Evolutionary conservation across 108 stramenopile genomes (phyloP).

Genomic region (Fragilariopsis cylindrus): DNA sequence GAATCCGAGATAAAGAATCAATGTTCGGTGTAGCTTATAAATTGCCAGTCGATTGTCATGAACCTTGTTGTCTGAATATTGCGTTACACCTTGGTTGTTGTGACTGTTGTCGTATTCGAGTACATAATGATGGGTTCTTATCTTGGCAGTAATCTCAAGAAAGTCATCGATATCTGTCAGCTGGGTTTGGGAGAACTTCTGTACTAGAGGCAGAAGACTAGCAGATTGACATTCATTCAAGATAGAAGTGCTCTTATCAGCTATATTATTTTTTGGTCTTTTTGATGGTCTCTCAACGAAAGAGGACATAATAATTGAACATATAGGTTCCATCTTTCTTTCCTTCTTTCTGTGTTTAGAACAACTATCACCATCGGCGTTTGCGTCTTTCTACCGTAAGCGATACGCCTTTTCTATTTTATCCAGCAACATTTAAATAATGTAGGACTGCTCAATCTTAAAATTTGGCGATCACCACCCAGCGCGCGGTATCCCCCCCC

Average conservation of each 20-base stretch:
- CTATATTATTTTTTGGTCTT: background rate
- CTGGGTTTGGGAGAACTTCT: background rate
- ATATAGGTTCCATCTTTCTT: background rate
- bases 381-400: too few species aligned
- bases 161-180: background rate
- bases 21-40: background rate
- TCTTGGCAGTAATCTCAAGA: slow-evolving; percentile 5
- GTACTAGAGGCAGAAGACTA: background rate
- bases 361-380: too few species aligned
- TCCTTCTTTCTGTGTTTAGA: too few species aligned
- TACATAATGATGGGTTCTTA: background rate
- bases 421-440: too few species aligned
- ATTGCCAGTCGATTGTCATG: background rate
- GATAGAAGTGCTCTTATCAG: background rate
- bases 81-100: too few species aligned
- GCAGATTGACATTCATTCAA: background rate
- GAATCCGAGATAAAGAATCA: slow-evolving; percentile 7
- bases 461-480: too few species aligned
- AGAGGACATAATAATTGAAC: background rate
- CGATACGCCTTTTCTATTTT: too few species aligned
- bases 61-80: background rate
- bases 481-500: too few species aligned
- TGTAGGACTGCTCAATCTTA: too few species aligned
- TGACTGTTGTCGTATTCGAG: background rate
- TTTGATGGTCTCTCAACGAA: background rate